Conservation (phyloP, 805 yeast genomes). For the Candida fluviatilis region DNA sequence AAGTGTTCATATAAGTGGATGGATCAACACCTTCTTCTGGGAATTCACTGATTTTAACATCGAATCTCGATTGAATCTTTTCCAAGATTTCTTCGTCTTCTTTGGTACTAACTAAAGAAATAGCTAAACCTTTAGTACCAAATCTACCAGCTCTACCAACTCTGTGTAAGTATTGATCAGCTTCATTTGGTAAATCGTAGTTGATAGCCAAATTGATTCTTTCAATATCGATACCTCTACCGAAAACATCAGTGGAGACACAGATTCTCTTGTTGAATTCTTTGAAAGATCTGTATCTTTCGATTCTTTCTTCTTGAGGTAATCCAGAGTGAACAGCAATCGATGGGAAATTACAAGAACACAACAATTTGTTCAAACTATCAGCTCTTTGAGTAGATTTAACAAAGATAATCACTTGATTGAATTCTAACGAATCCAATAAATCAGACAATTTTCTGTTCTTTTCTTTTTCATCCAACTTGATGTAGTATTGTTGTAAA, state of each 20-base stretch:
- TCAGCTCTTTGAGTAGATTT: conserved; percentile 88
- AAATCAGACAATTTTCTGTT: conserved; percentile 89
- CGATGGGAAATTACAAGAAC: conserved; percentile 93
- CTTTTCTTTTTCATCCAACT: conserved; percentile 86
- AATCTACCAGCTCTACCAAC: conserved; percentile 99
- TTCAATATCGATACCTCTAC: conserved; percentile 99
- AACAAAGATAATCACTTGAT: conserved; percentile 96
- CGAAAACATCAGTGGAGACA: conserved; percentile 97
- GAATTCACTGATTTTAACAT: conserved; percentile 90
- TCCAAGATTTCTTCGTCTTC: conserved; percentile 87
- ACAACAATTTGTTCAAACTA: conserved; percentile 81
- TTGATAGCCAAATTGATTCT: conserved; percentile 97
- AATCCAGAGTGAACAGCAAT: conserved; percentile 94
- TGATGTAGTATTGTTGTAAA: conserved; percentile 92
- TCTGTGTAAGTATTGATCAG: conserved; percentile 97
- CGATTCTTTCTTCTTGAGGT: conserved; percentile 97
- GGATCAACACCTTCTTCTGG: conserved; percentile 99
- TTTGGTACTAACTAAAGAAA: conserved; percentile 80
- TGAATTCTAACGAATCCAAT: conserved; percentile 91
- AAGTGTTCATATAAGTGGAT: conserved; percentile 95
- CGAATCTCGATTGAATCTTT: conserved; percentile 95
- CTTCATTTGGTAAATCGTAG: conserved; percentile 93
- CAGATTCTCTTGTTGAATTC: conserved; percentile 98
- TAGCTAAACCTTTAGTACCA: conserved; percentile 97
- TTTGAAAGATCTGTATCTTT: conserved; percentile 91